Evolutionary conservation across 495 filamentous ascomycete species (phyloP), one percentile per base, ranked within the genome.

Genomic region (Penicillium fimorum): DNA sequence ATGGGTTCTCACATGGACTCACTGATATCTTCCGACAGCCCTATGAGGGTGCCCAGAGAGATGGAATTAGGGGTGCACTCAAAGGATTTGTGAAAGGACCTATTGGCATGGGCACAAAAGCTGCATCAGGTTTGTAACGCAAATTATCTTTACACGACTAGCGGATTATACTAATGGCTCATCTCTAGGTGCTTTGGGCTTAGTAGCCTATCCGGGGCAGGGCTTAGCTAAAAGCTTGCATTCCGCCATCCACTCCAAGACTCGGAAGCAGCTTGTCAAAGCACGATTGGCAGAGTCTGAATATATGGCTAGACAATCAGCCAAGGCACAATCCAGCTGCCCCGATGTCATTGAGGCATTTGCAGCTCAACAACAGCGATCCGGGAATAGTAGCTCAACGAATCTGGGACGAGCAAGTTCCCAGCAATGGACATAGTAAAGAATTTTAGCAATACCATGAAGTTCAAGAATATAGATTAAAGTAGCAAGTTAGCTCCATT

Each of bases 71-170:
- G 4, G 90, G 90, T 0, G 81, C 83, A 33, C 64, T 84, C 1
- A 81, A 79, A 56, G 91, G 91, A 3, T 64, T 91, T 2, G 88
- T 85, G 1, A 92, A 89, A 76, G 90, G 91, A 2, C 60, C 90
- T 1, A 84, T 87, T 3, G 87, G 91, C 0, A 80, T 91, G 24
- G 78, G 90, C 5, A 75, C 92, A 3, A 92, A 92, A 68, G 62
- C 68, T 9, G 59, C 67, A 37, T 67, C 67, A 27, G 70, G 70
- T 73, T 53, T 32, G 65, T 58, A 1, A 38, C 0, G 4, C 5
- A 33, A 6, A 4, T 22, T 20, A n/a, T 35, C 3, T 2, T 25
- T 11, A 15, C 15, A 4, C 5, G 5, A 47, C 25, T 35, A 35
- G 10, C 3, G 6, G n/a, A 24, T 24, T 25, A 27, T 44, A 25